These are phyloP conservation scores for Cercospora beticola DNA, from an alignment of 2,329 filamentous ascomycete species.

Conservation along the genomic window DNA sequence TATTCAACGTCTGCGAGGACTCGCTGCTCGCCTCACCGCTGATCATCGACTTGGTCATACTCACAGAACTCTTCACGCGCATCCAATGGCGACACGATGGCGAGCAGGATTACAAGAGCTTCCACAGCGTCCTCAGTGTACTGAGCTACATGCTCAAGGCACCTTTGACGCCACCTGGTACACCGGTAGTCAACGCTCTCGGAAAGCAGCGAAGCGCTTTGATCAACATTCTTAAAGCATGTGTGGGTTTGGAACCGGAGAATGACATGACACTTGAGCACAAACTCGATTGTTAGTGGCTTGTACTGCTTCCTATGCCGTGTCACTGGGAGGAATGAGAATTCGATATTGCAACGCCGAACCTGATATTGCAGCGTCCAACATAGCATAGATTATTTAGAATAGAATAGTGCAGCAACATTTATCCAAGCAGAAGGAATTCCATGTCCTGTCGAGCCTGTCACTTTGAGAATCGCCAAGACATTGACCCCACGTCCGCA, in stretches of 20 bases:
- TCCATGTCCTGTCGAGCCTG: neutral
- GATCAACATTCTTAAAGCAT: conserved; percentile 98
- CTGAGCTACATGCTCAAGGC: conserved; percentile 99
- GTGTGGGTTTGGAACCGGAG: conserved; percentile 93
- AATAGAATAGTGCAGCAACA: neutral
- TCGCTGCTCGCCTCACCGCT: conserved; percentile 91
- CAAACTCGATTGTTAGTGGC: conserved; percentile 61
- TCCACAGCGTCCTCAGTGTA: conserved; percentile 95
- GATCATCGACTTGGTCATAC: conserved; percentile 92
- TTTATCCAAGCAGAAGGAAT: neutral
- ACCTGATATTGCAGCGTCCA: neutral
- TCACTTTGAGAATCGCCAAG: neutral
- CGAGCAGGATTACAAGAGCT: conserved; percentile 76
- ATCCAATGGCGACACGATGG: conserved; percentile 75
- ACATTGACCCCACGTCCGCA: neutral
- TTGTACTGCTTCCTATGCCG: neutral
- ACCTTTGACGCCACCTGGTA: conserved; percentile 88
- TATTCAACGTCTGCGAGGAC: conserved; percentile 99
- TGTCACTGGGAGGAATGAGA: neutral
- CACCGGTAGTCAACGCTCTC: conserved; percentile 91
- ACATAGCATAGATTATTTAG: neutral
- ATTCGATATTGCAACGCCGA: neutral
- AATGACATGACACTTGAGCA: conserved; percentile 99
- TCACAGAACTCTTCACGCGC: conserved; percentile 97
- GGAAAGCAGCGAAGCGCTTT: conserved; percentile 93